Percentiles rank a stretch among this genome's conserved stretches.
These are phyloP conservation scores for Xylariaceae sp. DNA, from an alignment of 2,329 filamentous ascomycete species.

Conservation along the genomic window DNA sequence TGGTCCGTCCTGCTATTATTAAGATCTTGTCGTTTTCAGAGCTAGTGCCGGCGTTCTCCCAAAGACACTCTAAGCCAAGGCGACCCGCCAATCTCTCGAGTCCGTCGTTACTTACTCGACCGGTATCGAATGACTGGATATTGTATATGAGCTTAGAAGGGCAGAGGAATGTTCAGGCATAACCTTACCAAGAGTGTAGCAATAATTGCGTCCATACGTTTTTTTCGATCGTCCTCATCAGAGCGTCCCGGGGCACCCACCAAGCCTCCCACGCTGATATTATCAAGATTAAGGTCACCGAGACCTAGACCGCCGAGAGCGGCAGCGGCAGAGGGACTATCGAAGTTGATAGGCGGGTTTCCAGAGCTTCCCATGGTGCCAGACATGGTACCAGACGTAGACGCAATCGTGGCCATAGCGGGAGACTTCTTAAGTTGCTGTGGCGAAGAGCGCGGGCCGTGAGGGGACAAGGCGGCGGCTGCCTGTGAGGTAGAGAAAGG, in stretches of 20 bases:
- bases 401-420: conserved; percentile 51
- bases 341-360: conserved; percentile 61
- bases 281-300: conserved; percentile 60
- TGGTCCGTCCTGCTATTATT: conserved; percentile 66
- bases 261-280: conserved; percentile 56
- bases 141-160: conserved; percentile 33
- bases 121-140: conserved; percentile 50
- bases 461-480: conserved; percentile 65
- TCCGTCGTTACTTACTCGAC: conserved; percentile 75
- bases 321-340: conserved; percentile 68
- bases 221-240: conserved; percentile 61
- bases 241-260: conserved; percentile 50
- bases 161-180: conserved; percentile 47
- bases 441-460: conserved; percentile 64
- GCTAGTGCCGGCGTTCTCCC: conserved; percentile 59
- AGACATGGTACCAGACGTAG: conserved; percentile 53
- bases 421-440: conserved; percentile 71
- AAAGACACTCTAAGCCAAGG: conserved; percentile 69
- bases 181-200: conserved; percentile 55
- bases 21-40: conserved; percentile 61
- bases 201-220: conserved; percentile 60
- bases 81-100: conserved; percentile 74
- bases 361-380: conserved; percentile 54
- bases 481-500: conserved; percentile 65
- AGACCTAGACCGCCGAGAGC: conserved; percentile 64